Base-by-base conservation (phyloP, 805 yeast genomes). In the Saccharomyces jurei region DNA sequence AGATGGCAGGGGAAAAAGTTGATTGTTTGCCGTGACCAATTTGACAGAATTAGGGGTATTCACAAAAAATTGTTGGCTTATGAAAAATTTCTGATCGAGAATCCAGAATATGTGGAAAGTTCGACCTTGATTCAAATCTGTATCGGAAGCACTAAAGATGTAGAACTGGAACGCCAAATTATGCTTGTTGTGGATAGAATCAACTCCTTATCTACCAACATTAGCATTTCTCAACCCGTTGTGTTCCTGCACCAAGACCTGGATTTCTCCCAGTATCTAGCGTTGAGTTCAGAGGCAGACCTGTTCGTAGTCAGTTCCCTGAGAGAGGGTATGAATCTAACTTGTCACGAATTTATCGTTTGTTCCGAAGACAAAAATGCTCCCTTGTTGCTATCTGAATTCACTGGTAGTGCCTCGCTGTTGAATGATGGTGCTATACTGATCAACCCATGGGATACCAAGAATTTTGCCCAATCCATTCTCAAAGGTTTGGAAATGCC, bases 271-370 rank as follows among this genome's bases (percentile, higher is more conserved):
- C 98, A 94, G 70, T 94, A 94, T 66, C 69, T 94, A 55, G 98
- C 96, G 0, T 73, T 94, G 50, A 79, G 87, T 49, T 74, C 83
- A 41, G 97, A 90, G 66, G 96, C 98, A 1, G 95, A 89, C 60
- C 76, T 82, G 0, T 94, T 94, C 64, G 83, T 87, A 48, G 97
- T 92, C 1, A 84, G 95, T 9, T 87, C 96, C 1, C 80, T 92
- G 77, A 83, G 99, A 66, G 99, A 94, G 70, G 99, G 99, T 27
- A 87, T 94, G 90, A 94, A 94, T 63, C 76, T 94, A 65, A 91
- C 98, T 0, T 92, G 97, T 62, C 99, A 94, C 66, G 99, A 94
- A 68, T 94, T 86, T 67, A 80, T 90, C 46, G 85, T 84, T 53
- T 87, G 96, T 27, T 81, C 94, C 0, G 72, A 76, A 25, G 81